A percentile compares a stretch with the other conserved stretches of the same genome.
phyloP scores from a whole-genome alignment of 2,329 filamentous ascomycete species.

The Thelonectria rubi region DNA sequence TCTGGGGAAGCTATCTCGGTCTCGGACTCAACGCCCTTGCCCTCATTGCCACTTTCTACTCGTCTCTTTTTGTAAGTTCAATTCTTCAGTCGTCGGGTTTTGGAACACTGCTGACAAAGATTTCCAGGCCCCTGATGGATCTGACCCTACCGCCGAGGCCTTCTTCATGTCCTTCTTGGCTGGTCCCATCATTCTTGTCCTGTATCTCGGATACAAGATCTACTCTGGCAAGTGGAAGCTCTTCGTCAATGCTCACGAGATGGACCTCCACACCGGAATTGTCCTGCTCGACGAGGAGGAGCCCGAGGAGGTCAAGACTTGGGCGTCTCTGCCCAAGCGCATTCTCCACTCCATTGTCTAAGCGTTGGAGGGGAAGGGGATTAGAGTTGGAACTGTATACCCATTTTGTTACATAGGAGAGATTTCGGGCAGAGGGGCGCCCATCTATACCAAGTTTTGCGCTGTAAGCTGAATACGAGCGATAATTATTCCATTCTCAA shows the following conservation, averaged over 20 bases:
- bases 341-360: slow-evolving; percentile 36
- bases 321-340: slow-evolving; percentile 59
- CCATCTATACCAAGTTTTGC: slow-evolving; percentile 18
- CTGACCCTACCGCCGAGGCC: slow-evolving; percentile 72
- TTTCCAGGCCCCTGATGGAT: slow-evolving; percentile 55
- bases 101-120: neutral
- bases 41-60: slow-evolving; percentile 89
- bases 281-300: slow-evolving; percentile 82
- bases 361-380: slow-evolving; percentile 22
- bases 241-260: slow-evolving; percentile 73
- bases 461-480: slow-evolving; percentile 24
- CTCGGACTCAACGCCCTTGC: slow-evolving; percentile 79
- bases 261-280: slow-evolving; percentile 87
- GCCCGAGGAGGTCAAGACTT: slow-evolving; percentile 72
- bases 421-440: slow-evolving; percentile 15
- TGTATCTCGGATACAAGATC: slow-evolving; percentile 81
- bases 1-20: slow-evolving; percentile 84
- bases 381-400: slow-evolving; percentile 34
- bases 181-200: slow-evolving; percentile 71
- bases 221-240: slow-evolving; percentile 67
- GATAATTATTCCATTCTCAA: slow-evolving; percentile 22
- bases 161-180: slow-evolving; percentile 81
- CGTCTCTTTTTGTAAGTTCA: slow-evolving; percentile 46
- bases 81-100: too few species aligned
- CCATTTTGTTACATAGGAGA: slow-evolving; percentile 28